Percentiles rank a stretch among this genome's conserved stretches.
Evolutionary conservation across 495 filamentous ascomycete genomes (phyloP).

Genomic region (Podospora sp.): DNA sequence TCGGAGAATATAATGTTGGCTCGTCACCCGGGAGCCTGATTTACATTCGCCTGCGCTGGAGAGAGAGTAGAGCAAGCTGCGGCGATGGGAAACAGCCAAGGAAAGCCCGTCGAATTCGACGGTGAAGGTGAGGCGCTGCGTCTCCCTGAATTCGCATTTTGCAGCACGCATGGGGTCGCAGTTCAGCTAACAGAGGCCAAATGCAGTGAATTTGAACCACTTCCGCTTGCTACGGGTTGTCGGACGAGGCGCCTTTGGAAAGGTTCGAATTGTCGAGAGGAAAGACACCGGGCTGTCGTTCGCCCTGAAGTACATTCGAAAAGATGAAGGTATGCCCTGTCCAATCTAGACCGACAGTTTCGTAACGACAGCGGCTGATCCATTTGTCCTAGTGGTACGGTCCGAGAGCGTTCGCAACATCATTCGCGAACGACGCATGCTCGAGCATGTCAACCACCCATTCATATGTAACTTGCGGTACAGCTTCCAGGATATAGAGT

Average conservation of each 20-base stretch:
- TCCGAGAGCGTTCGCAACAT: conserved; percentile 98
- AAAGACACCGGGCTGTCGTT: conserved; percentile 93
- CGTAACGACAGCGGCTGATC: conserved; percentile 9
- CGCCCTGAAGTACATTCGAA: conserved; percentile 96
- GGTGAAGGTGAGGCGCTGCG: conserved; percentile 74
- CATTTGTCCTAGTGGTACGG: conserved; percentile 70
- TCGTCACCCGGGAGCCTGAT: conserved; percentile 19
- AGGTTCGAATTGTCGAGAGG: conserved; percentile 96
- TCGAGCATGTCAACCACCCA: conserved; percentile 95
- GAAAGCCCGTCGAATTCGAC: conserved; percentile 88
- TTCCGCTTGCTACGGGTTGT: conserved; percentile 94
- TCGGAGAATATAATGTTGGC: conserved; percentile 21
- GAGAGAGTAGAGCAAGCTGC: conserved; percentile 9
- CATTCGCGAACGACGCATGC: conserved; percentile 94
- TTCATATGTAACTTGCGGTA: conserved; percentile 99
- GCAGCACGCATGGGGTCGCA: not conserved
- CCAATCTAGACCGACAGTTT: not conserved
- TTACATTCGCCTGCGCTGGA: conserved; percentile 9
- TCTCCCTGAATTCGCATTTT: conserved; percentile 9
- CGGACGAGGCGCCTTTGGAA: conserved; percentile 96
- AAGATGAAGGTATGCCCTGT: conserved; percentile 83
- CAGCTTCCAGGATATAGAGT: conserved; percentile 98
- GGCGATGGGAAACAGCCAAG: conserved; percentile 89
- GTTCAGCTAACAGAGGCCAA: conserved; percentile 1
- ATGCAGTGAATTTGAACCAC: conserved; percentile 90